phyloP scores from a whole-genome alignment of 345 rosid genomes.

The Nephelium lappaceum region DNA sequence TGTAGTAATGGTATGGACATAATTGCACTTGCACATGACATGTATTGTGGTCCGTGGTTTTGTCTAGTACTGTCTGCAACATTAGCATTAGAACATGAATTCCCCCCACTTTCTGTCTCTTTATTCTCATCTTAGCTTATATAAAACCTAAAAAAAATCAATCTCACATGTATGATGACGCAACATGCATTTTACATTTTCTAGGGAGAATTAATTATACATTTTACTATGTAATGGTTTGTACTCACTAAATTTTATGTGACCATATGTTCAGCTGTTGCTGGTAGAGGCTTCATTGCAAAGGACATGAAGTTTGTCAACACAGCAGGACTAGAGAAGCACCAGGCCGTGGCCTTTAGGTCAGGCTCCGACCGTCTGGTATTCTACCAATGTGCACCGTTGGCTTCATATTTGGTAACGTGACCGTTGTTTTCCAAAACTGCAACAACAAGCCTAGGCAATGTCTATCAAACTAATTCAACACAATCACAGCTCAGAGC shows the following conservation, averaged over 20 bases:
- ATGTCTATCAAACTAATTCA: conserved; percentile 62
- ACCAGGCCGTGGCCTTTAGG: conserved; percentile 86
- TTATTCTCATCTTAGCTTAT: too few relatives aligned
- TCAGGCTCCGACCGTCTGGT: conserved; percentile 72
- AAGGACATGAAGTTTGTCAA: conserved; percentile 60
- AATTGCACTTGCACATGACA: too few relatives aligned
- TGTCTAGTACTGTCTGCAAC: too few relatives aligned
- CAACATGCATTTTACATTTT: too few relatives aligned
- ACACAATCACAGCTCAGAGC: conserved; percentile 89
- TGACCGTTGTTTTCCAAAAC: conserved; percentile 63
- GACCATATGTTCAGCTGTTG: conserved; percentile 42
- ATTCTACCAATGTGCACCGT: conserved; percentile 60
- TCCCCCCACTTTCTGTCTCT: too few relatives aligned
- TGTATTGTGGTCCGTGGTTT: too few relatives aligned
- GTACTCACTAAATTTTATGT: background rate
- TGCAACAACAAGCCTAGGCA: conserved; percentile 77
- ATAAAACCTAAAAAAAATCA: too few relatives aligned
- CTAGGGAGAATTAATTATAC: too few relatives aligned
- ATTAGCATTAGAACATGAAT: too few relatives aligned
- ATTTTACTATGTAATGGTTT: too few relatives aligned
- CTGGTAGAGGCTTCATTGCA: conserved; percentile 68
- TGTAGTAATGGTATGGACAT: too few relatives aligned
- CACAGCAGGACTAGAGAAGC: conserved; percentile 75
- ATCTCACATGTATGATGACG: background rate
- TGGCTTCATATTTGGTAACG: conserved; percentile 87